Conservation (phyloP, 441 rosid genomes). For the Kokia cookei region DNA sequence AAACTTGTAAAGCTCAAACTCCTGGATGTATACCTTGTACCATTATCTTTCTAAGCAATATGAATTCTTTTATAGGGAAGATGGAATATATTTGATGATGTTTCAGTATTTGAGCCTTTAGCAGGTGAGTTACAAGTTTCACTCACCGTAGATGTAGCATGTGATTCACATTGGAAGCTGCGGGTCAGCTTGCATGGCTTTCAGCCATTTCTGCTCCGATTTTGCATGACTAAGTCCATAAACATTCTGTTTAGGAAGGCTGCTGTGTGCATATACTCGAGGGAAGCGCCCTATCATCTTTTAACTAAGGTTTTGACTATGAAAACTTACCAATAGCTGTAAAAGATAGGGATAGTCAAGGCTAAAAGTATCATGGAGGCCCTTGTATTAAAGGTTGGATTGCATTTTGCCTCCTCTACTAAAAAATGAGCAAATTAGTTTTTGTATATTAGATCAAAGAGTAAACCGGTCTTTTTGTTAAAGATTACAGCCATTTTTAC, state of each 20-base stretch:
- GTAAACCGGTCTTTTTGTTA: too few species aligned
- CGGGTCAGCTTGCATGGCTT: neutral
- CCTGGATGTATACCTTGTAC: conserved; percentile 10
- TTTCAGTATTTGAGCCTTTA: neutral
- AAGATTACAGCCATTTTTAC: too few species aligned
- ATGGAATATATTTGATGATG: neutral
- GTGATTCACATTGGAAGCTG: neutral
- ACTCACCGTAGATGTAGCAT: neutral
- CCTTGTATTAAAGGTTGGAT: too few species aligned
- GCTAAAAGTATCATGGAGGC: too few species aligned
- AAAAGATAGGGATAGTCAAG: neutral
- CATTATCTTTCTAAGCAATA: conserved; percentile 16
- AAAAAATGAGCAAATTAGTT: too few species aligned
- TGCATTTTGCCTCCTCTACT: too few species aligned
- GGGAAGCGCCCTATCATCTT: neutral
- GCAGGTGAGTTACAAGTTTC: neutral
- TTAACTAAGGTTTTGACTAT: neutral
- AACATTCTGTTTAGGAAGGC: neutral
- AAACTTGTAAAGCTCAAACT: conserved; percentile 14
- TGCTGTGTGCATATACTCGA: neutral
- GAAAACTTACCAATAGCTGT: neutral
- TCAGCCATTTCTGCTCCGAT: conserved; percentile 7
- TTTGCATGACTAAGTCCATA: neutral
- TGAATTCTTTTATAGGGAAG: neutral
- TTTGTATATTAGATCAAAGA: fast-evolving